Evolutionary conservation across 495 filamentous ascomycete genomes (phyloP).

Genomic region (Penicillium flavigenum): DNA sequence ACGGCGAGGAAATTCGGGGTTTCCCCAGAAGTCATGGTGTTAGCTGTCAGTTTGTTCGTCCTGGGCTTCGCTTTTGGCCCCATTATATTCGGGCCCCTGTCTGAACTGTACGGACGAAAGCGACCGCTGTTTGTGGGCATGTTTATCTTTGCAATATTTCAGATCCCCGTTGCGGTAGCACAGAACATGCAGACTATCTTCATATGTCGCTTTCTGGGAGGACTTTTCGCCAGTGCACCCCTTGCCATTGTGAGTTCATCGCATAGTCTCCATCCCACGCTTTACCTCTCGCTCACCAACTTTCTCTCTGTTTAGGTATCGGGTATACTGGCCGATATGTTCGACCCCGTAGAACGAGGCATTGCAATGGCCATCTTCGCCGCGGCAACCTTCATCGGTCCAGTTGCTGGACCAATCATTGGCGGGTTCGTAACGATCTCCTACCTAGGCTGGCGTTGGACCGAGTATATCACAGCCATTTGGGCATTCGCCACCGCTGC

Average conservation of each 20-base stretch:
- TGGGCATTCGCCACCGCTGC: constrained; percentile 45
- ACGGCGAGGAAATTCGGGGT: constrained; percentile 44
- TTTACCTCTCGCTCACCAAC: neutral
- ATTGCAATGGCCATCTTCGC: constrained; percentile 56
- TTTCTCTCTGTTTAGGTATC: constrained; percentile 21
- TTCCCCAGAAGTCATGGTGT: constrained; percentile 42
- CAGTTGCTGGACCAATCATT: constrained; percentile 56
- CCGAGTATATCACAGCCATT: constrained; percentile 56
- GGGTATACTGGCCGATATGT: constrained; percentile 59
- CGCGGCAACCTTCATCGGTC: constrained; percentile 53
- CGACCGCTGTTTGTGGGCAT: constrained; percentile 52
- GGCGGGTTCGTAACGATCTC: constrained; percentile 51
- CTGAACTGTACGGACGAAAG: constrained; percentile 71
- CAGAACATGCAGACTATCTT: constrained; percentile 54
- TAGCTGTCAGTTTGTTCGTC: constrained; percentile 50
- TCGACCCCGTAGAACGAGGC: constrained; percentile 52
- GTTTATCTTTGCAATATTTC: constrained; percentile 52
- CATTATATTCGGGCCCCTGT: constrained; percentile 59
- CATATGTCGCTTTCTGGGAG: constrained; percentile 55
- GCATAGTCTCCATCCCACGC: neutral
- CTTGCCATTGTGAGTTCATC: constrained; percentile 47
- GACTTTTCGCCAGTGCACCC: constrained; percentile 56
- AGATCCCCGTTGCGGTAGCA: constrained; percentile 55
- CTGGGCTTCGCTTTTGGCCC: constrained; percentile 50
- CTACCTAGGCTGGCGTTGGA: constrained; percentile 59